Base-by-base conservation (phyloP, 2,329 filamentous ascomycete genomes). In the Pleoardoris graminearum region DNA sequence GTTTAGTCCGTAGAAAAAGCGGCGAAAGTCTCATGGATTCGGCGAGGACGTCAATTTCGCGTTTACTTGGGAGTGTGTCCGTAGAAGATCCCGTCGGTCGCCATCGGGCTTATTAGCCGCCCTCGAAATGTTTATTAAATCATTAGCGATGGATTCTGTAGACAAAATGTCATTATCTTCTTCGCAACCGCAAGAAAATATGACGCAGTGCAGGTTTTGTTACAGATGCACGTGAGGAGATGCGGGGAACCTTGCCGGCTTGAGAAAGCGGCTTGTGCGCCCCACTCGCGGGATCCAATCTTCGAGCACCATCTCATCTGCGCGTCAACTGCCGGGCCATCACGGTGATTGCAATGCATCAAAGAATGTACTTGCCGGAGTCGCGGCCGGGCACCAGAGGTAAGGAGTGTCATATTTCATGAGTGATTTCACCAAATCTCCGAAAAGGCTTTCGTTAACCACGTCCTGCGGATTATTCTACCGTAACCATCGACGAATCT, bases 31-130 rank as follows among this genome's bases (percentile, higher is more conserved):
- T 77, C 22, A 79, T 58, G 3, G 73, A 65, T 54, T 74, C 75
- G 46, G 75, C 72, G n/a, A 79, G 68, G 7, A 67, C 65, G 48
- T 71, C 69, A 19, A 76, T 62, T 51, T 77, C 74, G 16, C 68
- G 11, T 29, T 44, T 17, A 36, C 25, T 21, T 46, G 19, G 36
- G 6, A 46, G 43, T 21, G 43, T 35, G 43, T 25, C 43, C 30
- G 16, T 27, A 36, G n/a, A n/a, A n/a, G 5, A 30, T 43, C 10
- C 16, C 30, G 39, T 25, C n/a, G 25, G 30, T 45, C 42, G 19
- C 27, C 22, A 45, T 35, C 42, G 17, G 4, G 44, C 10, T 19
- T 8, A 7, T 38, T 46, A 8, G 17, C 22, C 44, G 44, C 23
- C n/a, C 21, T 19, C 4, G 21, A 16, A 14, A 30, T 8, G 14